Evolutionary conservation across 331 rosid species (phyloP).

Genomic region (Saraca asoca): DNA sequence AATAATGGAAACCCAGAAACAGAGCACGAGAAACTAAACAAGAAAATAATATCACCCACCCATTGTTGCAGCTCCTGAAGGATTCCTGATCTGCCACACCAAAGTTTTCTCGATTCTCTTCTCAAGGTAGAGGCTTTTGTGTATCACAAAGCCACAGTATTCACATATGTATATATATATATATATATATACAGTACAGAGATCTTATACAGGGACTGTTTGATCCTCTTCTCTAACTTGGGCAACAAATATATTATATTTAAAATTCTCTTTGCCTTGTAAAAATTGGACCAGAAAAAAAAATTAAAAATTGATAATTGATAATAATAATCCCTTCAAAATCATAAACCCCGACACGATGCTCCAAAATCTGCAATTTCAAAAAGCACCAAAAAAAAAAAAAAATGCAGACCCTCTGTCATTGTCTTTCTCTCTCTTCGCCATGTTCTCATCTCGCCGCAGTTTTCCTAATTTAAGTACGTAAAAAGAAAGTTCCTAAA

Average conservation of each 20-base stretch:
- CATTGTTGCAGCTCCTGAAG: constrained; percentile 49
- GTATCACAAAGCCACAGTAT: constrained; percentile 35
- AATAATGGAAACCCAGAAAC: no score
- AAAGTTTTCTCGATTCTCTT: constrained; percentile 41
- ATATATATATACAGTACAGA: constrained; percentile 31
- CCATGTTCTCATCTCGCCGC: constrained; percentile 25
- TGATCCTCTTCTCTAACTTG: no score
- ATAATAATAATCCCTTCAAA: no score
- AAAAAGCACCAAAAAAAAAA: no score
- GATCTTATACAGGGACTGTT: not conserved
- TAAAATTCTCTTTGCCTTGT: no score
- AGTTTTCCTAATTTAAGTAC: constrained; percentile 9
- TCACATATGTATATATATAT: constrained; percentile 3
- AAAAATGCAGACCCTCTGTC: no score
- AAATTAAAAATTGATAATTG: no score
- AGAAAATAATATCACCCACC: constrained; percentile 49
- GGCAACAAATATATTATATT: not conserved
- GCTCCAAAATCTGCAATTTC: no score
- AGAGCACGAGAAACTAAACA: constrained; percentile 37
- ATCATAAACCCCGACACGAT: no score
- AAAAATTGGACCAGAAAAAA: not conserved
- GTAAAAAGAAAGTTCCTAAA: constrained; percentile 22
- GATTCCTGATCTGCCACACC: constrained; percentile 41
- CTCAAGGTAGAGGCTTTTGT: constrained; percentile 30
- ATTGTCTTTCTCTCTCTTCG: constrained; percentile 30